Percentiles rank a stretch among this genome's conserved stretches.
Evolutionary conservation across 176 grass and related monocot species (phyloP).

Genomic region (Musa schizocarpa): DNA sequence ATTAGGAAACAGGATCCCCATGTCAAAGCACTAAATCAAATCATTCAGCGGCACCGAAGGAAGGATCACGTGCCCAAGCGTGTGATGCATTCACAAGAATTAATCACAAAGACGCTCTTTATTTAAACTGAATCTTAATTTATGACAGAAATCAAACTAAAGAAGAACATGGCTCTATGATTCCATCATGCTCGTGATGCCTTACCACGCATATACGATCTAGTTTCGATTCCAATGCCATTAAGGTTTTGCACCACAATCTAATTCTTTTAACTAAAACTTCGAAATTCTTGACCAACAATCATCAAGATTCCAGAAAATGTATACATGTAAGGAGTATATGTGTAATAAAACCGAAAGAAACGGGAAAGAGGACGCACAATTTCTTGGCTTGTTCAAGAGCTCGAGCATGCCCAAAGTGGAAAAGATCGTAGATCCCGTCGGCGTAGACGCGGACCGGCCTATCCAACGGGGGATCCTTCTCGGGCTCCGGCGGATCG

Average conservation of each 20-base stretch:
- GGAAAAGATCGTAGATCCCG: constrained; percentile 99
- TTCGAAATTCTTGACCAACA: neutral
- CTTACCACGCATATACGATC: neutral
- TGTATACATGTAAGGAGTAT: no score
- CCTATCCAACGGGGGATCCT: neutral
- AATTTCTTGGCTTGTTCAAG: constrained; percentile 92
- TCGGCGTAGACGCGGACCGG: constrained; percentile 80
- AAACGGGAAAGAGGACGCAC: constrained; percentile 20
- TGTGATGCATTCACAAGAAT: neutral
- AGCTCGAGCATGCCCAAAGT: constrained; percentile 90
- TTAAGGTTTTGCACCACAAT: neutral
- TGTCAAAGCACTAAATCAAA: neutral
- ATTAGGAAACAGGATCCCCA: no score
- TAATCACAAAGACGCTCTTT: neutral
- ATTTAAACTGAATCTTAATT: neutral
- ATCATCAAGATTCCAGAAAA: neutral
- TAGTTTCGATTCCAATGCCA: neutral
- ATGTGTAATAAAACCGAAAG: no score
- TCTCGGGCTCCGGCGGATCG: neutral
- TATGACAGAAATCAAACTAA: neutral
- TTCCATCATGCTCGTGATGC: neutral
- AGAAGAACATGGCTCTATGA: neutral
- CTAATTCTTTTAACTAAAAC: neutral
- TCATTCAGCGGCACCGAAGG: neutral
- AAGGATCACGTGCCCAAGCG: neutral